Evolutionary conservation across 1,284 basidiomycete species (phyloP), one percentile per base, ranked within the genome.

Genomic region (Fomes fomentarius): DNA sequence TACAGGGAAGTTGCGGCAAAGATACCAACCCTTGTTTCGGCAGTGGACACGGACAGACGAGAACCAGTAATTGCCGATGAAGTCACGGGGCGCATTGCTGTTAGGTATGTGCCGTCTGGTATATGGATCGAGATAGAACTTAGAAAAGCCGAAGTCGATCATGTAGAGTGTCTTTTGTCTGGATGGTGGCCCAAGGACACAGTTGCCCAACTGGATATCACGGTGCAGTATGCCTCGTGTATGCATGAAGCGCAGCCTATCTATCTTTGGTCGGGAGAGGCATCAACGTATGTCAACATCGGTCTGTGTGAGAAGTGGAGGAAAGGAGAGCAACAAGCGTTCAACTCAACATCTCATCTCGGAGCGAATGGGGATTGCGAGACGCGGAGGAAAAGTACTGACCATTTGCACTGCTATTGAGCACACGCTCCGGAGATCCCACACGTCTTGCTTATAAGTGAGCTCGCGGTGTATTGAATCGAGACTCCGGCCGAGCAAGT

Each of bases 101-200:
- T 90, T 84, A 17, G 83, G 80, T 52, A 91, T 87, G 62, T 91
- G 88, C 22, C 79, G 77, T 31, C 71, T 75, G 4, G 86, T 88
- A 35, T 68, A 56, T 17, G 76, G 77, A 69, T 91, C 85, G 60
- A 90, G 82, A 60, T 88, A 91, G 40, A 78, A 78, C 64, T 90
- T 91, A 15, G 87, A 88, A 66, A 91, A 91, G 9, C 88, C 88
- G 67, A 91, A 91, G 69, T 91, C 89, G 62, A 91, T 91, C 87
- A 91, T 87, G 63, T 89, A 90, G 56, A 91, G 77, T 30, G 71
- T 77, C 50, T 76, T 75, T n/a, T 85, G 75, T 56, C 85, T 72
- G 0, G 83, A 80, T 4, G 73, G 68, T 41, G 78, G 72, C 10
- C 88, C 88, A 49, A 90, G 66, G 6, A 81, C 81, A 61, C 84